Base-by-base conservation (phyloP, 352 stramenopile species). In the Pythium monospermum region DNA sequence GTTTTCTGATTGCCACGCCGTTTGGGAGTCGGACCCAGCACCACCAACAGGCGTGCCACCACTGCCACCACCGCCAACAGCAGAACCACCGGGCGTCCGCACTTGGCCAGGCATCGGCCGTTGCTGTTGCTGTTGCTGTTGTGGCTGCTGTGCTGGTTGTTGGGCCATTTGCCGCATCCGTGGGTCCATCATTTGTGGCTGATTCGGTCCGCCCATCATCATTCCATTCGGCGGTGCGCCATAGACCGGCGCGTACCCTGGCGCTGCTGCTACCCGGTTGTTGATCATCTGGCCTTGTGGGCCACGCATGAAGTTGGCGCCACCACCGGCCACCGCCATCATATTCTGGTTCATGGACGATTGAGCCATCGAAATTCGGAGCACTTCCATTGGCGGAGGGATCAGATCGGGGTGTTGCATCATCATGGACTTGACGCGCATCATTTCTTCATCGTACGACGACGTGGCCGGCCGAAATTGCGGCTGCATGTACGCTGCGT, bases 361-460 rank as follows among this genome's bases (percentile, higher is more conserved):
- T 46, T 90, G 79, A 36, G 71, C 87, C 78, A 90, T 90, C 3
- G 76, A 87, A 43, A 93, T 91, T 19, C 80, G 84, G 30, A 94
- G 65, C 28, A 94, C 82, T 50, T 94, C 84, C 77, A 90, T 86
- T 27, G 84, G 84, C 12, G 84, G 84, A 5, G 84, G 80, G 46
- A 94, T 94, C 56, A 92, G 55, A 51, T 94, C 84, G 1, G 78
- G 76, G 41, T 94, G 84, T 57, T 91, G 79, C 71, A 87, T 88
- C 72, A 93, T 88, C 84, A 92, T 92, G 33, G 82, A 83, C 64
- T 91, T 92, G 32, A 94, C 78, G 18, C 83, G 72, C 52, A 85
- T 81, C 57, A 91, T 87, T 55, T 94, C 84, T 56, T 94, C 81
- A 47, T 93, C 84, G 49, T 92, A 94, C 8, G 73, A 83, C 22